A percentile compares a stretch with the other conserved stretches of the same genome.
Conservation (phyloP, 176 grass and related monocot species). For the Carex cristatella region DNA sequence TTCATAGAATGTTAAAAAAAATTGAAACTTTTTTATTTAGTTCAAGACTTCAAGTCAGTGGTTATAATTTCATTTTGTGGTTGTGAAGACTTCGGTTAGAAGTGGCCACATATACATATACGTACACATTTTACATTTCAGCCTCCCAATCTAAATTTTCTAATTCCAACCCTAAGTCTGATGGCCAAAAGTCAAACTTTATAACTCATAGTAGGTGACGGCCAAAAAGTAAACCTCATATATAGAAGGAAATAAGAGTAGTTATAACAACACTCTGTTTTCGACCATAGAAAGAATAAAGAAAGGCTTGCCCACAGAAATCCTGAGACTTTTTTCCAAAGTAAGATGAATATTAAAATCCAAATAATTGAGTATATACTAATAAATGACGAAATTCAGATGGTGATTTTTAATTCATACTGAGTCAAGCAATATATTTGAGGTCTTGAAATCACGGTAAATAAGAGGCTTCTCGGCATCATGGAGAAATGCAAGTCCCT, state of each 20-base stretch:
- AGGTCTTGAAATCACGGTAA: slow-evolving; percentile 94
- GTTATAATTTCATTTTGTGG: too few species aligned
- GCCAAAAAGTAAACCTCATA: slow-evolving; percentile 2
- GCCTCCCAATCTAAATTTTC: too few species aligned
- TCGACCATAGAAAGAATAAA: too few species aligned
- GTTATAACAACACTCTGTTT: neutral
- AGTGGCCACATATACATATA: too few species aligned
- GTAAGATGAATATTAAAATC: neutral
- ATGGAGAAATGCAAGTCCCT: slow-evolving; percentile 83
- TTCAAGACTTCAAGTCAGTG: too few species aligned
- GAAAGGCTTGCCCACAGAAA: too few species aligned
- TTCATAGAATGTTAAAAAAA: too few species aligned
- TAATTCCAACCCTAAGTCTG: too few species aligned
- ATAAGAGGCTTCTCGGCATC: slow-evolving; percentile 70
- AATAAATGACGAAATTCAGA: neutral
- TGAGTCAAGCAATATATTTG: slow-evolving; percentile 86
- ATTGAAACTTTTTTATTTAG: too few species aligned
- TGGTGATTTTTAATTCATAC: slow-evolving; percentile 15
- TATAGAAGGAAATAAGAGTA: neutral
- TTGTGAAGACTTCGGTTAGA: too few species aligned
- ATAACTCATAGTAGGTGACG: neutral
- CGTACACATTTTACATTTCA: too few species aligned
- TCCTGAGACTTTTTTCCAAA: neutral
- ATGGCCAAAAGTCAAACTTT: neutral
- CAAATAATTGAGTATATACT: neutral